phyloP scores from a whole-genome alignment of 768 basidiomycete species.

The Lentinula detonsa region DNA sequence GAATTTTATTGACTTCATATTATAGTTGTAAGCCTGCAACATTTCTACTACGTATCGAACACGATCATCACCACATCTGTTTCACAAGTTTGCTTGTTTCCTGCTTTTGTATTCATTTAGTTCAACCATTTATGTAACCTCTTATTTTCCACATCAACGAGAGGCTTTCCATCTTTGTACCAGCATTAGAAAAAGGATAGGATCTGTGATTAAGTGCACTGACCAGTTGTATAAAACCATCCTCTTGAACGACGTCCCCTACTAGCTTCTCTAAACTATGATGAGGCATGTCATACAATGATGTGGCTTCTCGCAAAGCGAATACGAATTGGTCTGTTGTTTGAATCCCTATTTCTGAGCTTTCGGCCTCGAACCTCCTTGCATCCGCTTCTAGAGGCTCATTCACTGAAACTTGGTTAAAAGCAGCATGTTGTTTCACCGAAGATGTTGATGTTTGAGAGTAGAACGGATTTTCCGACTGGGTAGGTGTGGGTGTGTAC shows the following conservation, averaged over 20 bases:
- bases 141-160: conserved; percentile 49
- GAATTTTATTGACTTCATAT: too few relatives aligned
- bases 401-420: background rate
- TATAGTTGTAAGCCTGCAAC: too few relatives aligned
- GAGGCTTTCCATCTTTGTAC: conserved; percentile 42
- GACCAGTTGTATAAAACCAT: conserved; percentile 76
- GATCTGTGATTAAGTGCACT: conserved; percentile 13
- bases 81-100: too few relatives aligned
- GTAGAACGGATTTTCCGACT: background rate
- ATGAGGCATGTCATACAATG: conserved; percentile 49
- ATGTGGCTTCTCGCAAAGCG: conserved; percentile 36
- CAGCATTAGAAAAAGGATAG: background rate
- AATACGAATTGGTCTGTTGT: conserved; percentile 21
- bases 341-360: background rate
- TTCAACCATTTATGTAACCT: conserved; percentile 23
- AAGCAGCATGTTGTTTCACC: background rate
- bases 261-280: conserved; percentile 51
- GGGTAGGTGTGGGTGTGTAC: background rate
- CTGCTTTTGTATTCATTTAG: background rate
- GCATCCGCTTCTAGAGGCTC: background rate
- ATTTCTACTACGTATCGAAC: too few relatives aligned
- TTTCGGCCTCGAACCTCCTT: background rate
- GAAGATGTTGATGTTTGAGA: conserved; percentile 8
- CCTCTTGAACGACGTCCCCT: conserved; percentile 59
- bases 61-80: too few relatives aligned